These are phyloP conservation scores for Corchorus olitorius DNA, from an alignment of 345 rosid species.

Conservation along the genomic window DNA sequence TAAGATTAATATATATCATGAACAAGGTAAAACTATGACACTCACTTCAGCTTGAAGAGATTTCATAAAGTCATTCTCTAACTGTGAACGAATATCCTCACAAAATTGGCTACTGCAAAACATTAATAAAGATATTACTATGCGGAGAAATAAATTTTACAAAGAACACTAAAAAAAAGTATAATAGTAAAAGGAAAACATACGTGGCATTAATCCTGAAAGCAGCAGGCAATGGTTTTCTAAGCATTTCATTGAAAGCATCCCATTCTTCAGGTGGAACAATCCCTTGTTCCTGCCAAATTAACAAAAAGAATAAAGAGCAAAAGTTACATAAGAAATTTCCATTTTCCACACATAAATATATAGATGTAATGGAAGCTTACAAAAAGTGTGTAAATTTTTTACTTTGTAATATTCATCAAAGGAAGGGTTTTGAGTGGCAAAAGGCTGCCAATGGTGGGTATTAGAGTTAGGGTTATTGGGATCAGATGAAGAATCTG, in stretches of 20 bases:
- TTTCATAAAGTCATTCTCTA: conserved; percentile 81
- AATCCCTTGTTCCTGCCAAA: conserved; percentile 74
- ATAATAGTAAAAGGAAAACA: neutral
- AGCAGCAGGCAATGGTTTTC: conserved; percentile 92
- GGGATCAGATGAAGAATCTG: conserved; percentile 48
- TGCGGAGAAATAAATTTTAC: neutral
- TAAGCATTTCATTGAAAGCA: conserved; percentile 63
- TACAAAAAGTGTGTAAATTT: neutral
- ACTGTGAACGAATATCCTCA: conserved; percentile 59
- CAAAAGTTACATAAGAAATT: neutral
- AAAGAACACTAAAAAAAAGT: neutral
- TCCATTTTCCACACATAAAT: neutral
- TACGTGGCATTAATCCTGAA: conserved; percentile 93
- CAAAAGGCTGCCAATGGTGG: conserved; percentile 58
- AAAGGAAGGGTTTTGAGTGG: conserved; percentile 66
- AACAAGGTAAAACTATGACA: neutral
- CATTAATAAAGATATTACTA: neutral
- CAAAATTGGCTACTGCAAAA: conserved; percentile 85
- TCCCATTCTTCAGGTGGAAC: conserved; percentile 85
- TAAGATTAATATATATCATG: neutral
- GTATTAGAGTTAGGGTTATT: conserved; percentile 28
- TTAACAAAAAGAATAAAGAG: neutral
- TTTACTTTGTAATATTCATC: conserved; percentile 89
- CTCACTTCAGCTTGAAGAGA: conserved; percentile 77
- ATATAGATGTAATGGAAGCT: neutral